Conservation (phyloP, 495 filamentous ascomycete genomes). For the Polyplosphaeria fusca region DNA sequence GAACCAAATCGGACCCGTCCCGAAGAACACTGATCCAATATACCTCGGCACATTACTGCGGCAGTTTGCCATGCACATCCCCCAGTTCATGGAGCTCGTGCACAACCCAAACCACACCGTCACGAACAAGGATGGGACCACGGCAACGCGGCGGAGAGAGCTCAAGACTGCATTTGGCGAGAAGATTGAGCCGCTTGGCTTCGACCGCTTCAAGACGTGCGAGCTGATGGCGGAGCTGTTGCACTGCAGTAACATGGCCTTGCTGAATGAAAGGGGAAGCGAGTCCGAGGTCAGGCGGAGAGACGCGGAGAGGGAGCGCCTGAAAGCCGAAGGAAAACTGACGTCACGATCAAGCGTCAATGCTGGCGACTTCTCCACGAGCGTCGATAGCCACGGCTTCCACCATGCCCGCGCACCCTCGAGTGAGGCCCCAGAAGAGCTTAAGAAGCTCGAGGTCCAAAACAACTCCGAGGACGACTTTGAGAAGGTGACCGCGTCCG, state of each 20-base stretch:
- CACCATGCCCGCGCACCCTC: conserved; percentile 47
- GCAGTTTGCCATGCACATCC: conserved; percentile 85
- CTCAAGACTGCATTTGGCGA: conserved; percentile 83
- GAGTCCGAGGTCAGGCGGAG: conserved; percentile 80
- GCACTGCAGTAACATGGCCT: conserved; percentile 98
- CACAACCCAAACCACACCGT: conserved; percentile 61
- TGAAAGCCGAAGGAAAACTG: conserved; percentile 67
- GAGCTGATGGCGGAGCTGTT: conserved; percentile 97
- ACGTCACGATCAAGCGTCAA: conserved; percentile 45
- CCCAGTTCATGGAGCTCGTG: conserved; percentile 90
- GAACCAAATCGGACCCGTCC: conserved; percentile 69
- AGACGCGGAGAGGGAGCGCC: conserved; percentile 74
- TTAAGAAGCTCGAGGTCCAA: conserved; percentile 59
- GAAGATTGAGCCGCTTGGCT: conserved; percentile 91
- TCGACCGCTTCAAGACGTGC: conserved; percentile 98
- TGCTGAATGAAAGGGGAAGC: conserved; percentile 89
- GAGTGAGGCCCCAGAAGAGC: conserved; percentile 47
- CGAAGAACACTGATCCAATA: conserved; percentile 85
- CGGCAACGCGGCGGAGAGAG: conserved; percentile 58
- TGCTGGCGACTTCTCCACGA: conserved; percentile 44
- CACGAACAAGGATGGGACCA: conserved; percentile 57
- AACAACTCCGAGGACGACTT: conserved; percentile 87
- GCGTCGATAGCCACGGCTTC: conserved; percentile 44
- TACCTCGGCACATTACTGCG: conserved; percentile 93
- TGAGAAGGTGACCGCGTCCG: conserved; percentile 77